Evolutionary conservation across 202 grass and related monocot species (phyloP).

Genomic region (Carex arenaria): DNA sequence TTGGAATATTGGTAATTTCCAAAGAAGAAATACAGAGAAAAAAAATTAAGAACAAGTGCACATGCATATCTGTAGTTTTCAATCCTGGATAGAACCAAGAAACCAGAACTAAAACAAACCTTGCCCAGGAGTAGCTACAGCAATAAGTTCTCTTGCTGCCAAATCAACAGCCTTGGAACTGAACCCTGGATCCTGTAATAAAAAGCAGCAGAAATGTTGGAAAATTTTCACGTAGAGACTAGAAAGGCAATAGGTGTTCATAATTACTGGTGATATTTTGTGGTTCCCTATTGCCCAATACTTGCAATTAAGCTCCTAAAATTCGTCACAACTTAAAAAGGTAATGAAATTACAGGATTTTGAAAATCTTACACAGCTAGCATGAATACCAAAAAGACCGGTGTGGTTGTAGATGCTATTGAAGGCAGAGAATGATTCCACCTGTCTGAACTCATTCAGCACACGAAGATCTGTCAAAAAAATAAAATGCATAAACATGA

Average conservation of each 20-base stretch:
- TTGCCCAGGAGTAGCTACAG: slow-evolving; percentile 64
- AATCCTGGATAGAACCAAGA: not conserved
- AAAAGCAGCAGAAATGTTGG: not conserved
- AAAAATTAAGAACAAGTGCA: not conserved
- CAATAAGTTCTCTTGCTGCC: slow-evolving; percentile 52
- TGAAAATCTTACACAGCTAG: slow-evolving; percentile 47
- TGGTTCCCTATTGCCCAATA: not conserved
- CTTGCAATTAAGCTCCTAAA: not conserved
- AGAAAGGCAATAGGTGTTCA: not conserved
- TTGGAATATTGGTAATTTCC: not conserved
- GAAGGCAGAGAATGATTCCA: slow-evolving; percentile 84
- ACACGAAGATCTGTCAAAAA: slow-evolving; percentile 51
- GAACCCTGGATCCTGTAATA: slow-evolving; percentile 51
- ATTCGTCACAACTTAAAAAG: not conserved
- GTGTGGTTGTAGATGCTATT: slow-evolving; percentile 77
- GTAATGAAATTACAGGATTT: not conserved
- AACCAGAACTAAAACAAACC: slow-evolving; percentile 29
- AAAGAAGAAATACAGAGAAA: not conserved
- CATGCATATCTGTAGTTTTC: not conserved
- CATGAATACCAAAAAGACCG: slow-evolving; percentile 83
- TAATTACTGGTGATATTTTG: not conserved
- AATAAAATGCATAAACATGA: not conserved
- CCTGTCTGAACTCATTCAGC: slow-evolving; percentile 59
- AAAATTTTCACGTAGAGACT: not conserved
- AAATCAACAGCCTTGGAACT: slow-evolving; percentile 50